Percentiles rank a stretch among this genome's conserved stretches.
Evolutionary conservation across 1,284 basidiomycete genomes (phyloP).

Genomic region (Rhodofomes roseus): DNA sequence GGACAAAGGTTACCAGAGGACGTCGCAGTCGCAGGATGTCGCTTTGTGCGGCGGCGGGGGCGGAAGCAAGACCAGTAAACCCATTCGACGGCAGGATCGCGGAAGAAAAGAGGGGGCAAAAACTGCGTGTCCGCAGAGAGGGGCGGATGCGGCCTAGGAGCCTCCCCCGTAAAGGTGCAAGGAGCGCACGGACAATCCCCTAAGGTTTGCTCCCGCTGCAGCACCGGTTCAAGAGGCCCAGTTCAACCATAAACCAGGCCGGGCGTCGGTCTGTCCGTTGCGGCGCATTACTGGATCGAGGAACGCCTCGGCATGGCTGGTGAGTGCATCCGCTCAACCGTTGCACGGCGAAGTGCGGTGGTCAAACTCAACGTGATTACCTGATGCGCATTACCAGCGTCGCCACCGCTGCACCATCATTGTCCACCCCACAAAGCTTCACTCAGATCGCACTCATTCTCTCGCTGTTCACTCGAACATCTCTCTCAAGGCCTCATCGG

Average conservation of each 20-base stretch:
- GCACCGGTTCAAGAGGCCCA: conserved; percentile 16
- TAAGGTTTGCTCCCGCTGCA: conserved; percentile 36
- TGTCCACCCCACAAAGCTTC: not conserved
- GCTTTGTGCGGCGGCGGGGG: conserved; percentile 18
- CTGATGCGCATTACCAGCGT: not conserved
- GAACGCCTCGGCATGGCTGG: conserved; percentile 11
- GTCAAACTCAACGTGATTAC: conserved; percentile 4
- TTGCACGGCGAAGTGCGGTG: not conserved
- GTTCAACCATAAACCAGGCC: conserved; percentile 14
- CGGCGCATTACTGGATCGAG: conserved; percentile 16
- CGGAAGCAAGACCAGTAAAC: conserved; percentile 19
- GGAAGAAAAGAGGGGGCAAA: conserved; percentile 19
- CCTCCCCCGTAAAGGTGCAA: conserved; percentile 20
- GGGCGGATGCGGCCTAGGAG: conserved; percentile 13
- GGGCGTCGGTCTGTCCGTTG: conserved; percentile 7
- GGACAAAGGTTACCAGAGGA: conserved; percentile 7
- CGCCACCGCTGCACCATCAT: not conserved
- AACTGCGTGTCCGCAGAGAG: conserved; percentile 17
- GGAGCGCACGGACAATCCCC: conserved; percentile 24
- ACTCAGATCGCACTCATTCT: not conserved
- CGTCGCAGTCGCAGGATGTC: conserved; percentile 13
- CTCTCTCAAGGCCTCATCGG: not conserved
- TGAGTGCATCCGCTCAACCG: conserved; percentile 3
- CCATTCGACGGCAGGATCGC: conserved; percentile 26
- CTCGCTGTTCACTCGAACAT: not conserved